Percentiles rank a stretch among this genome's conserved stretches.
Conservation (phyloP, 129 eudicot genomes). For the Chrysanthemum seticuspe region DNA sequence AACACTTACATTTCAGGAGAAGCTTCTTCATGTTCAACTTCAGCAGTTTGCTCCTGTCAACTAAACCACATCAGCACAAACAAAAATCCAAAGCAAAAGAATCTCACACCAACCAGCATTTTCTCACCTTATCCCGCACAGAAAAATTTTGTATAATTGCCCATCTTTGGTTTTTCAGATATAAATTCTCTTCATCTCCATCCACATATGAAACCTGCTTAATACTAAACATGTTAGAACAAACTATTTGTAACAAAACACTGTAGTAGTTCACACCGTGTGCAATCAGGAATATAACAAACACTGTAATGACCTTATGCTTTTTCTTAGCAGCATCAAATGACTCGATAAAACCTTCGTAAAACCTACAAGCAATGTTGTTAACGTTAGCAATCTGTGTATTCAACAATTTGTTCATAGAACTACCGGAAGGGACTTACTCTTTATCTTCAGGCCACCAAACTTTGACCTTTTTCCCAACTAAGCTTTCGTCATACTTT, state of each 20-base stretch:
- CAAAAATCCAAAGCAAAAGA: neutral
- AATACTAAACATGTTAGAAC: slow-evolving; percentile 19
- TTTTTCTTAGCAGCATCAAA: slow-evolving; percentile 57
- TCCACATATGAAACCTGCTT: slow-evolving; percentile 67
- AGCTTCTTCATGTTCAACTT: slow-evolving; percentile 47
- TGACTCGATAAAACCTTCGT: slow-evolving; percentile 60
- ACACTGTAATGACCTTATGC: slow-evolving; percentile 54
- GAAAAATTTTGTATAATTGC: slow-evolving; percentile 39
- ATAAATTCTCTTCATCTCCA: slow-evolving; percentile 63
- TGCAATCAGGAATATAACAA: neutral
- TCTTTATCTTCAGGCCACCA: slow-evolving; percentile 83
- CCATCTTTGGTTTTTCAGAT: slow-evolving; percentile 61
- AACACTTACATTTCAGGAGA: slow-evolving; percentile 67
- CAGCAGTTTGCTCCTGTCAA: slow-evolving; percentile 49
- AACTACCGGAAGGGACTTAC: slow-evolving; percentile 44
- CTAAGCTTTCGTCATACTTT: slow-evolving; percentile 47
- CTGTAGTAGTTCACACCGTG: neutral
- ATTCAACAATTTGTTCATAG: slow-evolving; percentile 2
- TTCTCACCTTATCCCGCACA: slow-evolving; percentile 47
- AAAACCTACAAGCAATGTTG: slow-evolving; percentile 52
- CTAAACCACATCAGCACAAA: slow-evolving; percentile 24
- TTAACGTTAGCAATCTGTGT: slow-evolving; percentile 22
- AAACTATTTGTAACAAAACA: neutral
- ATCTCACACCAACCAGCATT: neutral
- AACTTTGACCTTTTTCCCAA: slow-evolving; percentile 72